Base-by-base conservation (phyloP, 164 flowering plant species). In the Magnolia kwangsiensis region DNA sequence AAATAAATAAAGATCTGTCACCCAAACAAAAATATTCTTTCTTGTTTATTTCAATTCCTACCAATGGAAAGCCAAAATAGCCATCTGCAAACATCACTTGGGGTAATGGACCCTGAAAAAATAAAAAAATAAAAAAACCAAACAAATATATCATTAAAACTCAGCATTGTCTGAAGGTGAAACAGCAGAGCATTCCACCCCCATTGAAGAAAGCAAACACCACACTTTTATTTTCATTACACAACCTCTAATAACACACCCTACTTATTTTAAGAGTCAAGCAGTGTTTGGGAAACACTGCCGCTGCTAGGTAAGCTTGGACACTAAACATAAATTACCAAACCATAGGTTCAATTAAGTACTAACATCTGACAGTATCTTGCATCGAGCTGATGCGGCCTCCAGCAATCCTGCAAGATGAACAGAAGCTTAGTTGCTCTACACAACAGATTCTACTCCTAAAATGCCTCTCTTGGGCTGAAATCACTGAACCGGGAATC, bases 351-450 rank as follows among this genome's bases (percentile, higher is more conserved):
- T 66, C 75, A 65, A 72, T 72, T 81, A 67, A 71, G 10, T 70
- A 63, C 24, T 59, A 23, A 10, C 31, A 64, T 63, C 13, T 24
- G 31, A 71, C 72, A 75, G 14, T 51, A 7, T 64, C 50, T 59
- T 72, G 31, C 59, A 49, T 63, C 51, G 37, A 77, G 72, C 8
- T 63, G 72, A 67, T 21, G 50, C 13, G 51, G 55, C 50, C 20
- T 68, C 18, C 71, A 68, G 37, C 18, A 27, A 20, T 68, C 50
- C 63, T 63, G 65, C 59, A 64, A 24, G 50, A 73, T 10, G 75
- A 69, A 76, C 74, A 80, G 67, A 55, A 69, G 63, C 81, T 80
- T 61, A 71, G 76, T 77, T 74, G 76, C 50, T 75, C 75, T 78
- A 37, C 14, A 29, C 69, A 74, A 19, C 71, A 31, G 50, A 67